Evolutionary conservation across 306 rosid species (phyloP).

Genomic region (Cicer yamashitae): DNA sequence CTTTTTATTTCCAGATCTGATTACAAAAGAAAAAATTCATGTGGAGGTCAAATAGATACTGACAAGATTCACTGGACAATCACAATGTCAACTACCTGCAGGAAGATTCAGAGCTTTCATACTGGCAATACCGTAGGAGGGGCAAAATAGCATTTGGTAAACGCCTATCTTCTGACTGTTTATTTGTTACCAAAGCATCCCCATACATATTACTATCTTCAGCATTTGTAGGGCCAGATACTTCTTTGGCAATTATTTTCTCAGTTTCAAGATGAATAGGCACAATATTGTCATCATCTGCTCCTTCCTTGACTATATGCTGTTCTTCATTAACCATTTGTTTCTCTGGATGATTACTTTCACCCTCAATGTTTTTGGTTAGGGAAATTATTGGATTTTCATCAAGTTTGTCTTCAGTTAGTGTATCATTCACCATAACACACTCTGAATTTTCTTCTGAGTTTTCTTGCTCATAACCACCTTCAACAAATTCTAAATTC

Average conservation of each 20-base stretch:
- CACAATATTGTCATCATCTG: conserved; percentile 45
- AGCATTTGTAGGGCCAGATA: conserved; percentile 50
- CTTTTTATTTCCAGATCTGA: conserved; percentile 19
- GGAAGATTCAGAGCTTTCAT: conserved; percentile 98
- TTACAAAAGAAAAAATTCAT: conserved; percentile 24
- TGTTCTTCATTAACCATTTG: conserved; percentile 52
- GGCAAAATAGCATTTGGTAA: conserved; percentile 86
- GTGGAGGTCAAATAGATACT: conserved; percentile 23
- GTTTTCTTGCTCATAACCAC: conserved; percentile 55
- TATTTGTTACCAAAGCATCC: conserved; percentile 64
- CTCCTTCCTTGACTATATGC: conserved; percentile 46
- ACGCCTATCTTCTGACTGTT: conserved; percentile 71
- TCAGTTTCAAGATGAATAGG: conserved; percentile 58
- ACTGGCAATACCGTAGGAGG: conserved; percentile 81
- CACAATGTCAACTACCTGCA: conserved; percentile 70
- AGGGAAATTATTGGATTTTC: conserved; percentile 49
- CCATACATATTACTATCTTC: conserved; percentile 64
- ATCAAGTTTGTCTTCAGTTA: conserved; percentile 50
- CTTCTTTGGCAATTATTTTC: conserved; percentile 49
- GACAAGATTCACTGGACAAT: conserved; percentile 37
- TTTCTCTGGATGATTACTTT: conserved; percentile 47
- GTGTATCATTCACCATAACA: conserved; percentile 49
- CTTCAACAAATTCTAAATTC: conserved; percentile 61
- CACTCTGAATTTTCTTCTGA: conserved; percentile 54
- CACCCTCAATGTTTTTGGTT: conserved; percentile 44